These are phyloP conservation scores for Ganoderma leucocontextum DNA, from an alignment of 1,284 basidiomycete species.

Conservation along the genomic window DNA sequence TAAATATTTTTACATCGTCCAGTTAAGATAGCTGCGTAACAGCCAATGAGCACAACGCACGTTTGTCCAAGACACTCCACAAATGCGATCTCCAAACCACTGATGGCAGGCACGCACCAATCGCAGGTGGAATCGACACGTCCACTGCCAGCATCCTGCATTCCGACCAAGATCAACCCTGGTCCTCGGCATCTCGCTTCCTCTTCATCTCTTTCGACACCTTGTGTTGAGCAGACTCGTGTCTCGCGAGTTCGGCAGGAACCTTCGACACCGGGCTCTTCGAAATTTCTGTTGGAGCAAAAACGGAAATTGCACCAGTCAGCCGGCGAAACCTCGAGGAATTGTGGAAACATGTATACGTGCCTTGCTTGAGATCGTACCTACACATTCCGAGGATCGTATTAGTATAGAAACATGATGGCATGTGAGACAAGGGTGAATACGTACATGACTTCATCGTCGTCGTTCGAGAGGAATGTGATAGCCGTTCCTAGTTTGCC, in stretches of 20 bases:
- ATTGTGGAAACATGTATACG: conserved; percentile 34
- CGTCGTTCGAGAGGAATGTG: conserved; percentile 95
- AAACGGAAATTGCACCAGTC: conserved; percentile 17
- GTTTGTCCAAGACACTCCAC: conserved; percentile 15
- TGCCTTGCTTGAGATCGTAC: conserved; percentile 91
- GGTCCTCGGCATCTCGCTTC: conserved; percentile 82
- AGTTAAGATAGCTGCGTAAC: neutral
- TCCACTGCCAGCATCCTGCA: neutral
- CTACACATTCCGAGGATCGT: conserved; percentile 47
- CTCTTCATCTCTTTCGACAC: conserved; percentile 93
- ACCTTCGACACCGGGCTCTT: conserved; percentile 95
- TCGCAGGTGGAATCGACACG: conserved; percentile 1
- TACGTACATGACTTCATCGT: conserved; percentile 95
- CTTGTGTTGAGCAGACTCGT: conserved; percentile 89
- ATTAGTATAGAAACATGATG: conserved; percentile 28
- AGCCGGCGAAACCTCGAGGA: conserved; percentile 20
- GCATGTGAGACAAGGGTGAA: conserved; percentile 28
- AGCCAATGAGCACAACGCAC: conserved; percentile 8
- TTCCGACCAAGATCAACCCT: conserved; percentile 49
- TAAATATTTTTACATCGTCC: neutral
- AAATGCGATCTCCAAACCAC: conserved; percentile 1
- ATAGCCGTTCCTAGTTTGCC: conserved; percentile 94
- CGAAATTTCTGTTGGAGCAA: conserved; percentile 74
- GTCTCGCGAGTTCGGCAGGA: conserved; percentile 85
- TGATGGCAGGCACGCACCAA: conserved; percentile 25